phyloP scores from a whole-genome alignment of 108 stramenopile genomes.

The Nitzschia sp. region DNA sequence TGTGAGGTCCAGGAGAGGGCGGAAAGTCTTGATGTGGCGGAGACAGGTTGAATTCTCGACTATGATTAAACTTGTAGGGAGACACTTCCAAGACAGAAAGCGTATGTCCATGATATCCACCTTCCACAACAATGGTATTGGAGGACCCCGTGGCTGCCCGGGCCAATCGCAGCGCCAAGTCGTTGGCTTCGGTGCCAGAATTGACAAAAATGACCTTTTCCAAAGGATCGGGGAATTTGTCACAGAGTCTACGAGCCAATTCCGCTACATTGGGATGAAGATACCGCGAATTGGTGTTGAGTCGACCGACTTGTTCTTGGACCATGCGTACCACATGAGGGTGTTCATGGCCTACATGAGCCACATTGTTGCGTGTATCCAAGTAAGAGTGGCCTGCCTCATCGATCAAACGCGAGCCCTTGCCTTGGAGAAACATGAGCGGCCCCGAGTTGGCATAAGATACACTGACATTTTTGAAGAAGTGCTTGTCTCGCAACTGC shows the following conservation, averaged over 20 bases:
- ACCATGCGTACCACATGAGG: conserved; percentile 71
- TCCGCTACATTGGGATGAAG: conserved; percentile 79
- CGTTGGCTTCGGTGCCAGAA: conserved; percentile 96
- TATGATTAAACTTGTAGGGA: conserved; percentile 90
- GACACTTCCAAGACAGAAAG: conserved; percentile 72
- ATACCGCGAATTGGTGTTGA: conserved; percentile 94
- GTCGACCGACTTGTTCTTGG: conserved; percentile 51
- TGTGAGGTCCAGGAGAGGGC: conserved; percentile 44
- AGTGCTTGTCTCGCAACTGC: conserved; percentile 46
- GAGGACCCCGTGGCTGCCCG: conserved; percentile 53
- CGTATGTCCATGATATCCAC: conserved; percentile 95
- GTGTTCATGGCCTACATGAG: conserved; percentile 83
- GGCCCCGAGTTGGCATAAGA: conserved; percentile 77
- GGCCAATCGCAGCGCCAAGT: conserved; percentile 93
- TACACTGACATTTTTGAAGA: conserved; percentile 61
- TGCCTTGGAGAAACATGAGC: conserved; percentile 62
- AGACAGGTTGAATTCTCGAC: conserved; percentile 45
- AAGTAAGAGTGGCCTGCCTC: conserved; percentile 64
- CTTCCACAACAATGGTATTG: conserved; percentile 76
- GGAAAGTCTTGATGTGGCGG: conserved; percentile 31
- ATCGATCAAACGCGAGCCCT: conserved; percentile 60
- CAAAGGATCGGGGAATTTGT: conserved; percentile 62
- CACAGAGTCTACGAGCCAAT: conserved; percentile 60
- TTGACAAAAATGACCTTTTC: conserved; percentile 90
- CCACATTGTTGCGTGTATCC: conserved; percentile 92